Percentiles rank a stretch among this genome's conserved stretches.
Evolutionary conservation across 768 basidiomycete species (phyloP).

Genomic region (Aureoboletus auriporus): DNA sequence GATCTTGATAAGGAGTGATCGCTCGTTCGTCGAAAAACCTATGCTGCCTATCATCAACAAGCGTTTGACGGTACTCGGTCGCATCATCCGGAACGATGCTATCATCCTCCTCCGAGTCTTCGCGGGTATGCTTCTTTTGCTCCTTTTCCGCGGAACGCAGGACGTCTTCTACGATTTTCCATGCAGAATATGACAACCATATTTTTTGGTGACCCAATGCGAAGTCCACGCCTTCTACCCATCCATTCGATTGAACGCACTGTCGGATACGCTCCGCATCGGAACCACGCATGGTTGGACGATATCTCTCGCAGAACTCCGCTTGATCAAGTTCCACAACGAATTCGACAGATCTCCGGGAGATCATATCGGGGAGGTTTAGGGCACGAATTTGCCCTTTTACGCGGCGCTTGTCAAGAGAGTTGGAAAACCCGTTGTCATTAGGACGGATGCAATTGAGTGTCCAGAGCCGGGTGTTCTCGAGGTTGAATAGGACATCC

Average conservation of each 20-base stretch:
- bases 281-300: constrained; percentile 47
- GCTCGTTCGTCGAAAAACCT: constrained; percentile 31
- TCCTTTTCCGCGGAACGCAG: constrained; percentile 50
- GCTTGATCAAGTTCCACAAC: constrained; percentile 44
- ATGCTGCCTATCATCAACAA: constrained; percentile 27
- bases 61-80: constrained; percentile 37
- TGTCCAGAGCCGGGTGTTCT: constrained; percentile 48
- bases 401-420: constrained; percentile 60
- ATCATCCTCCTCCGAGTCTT: constrained; percentile 44
- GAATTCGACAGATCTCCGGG: constrained; percentile 47
- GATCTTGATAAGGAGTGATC: constrained; percentile 26
- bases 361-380: constrained; percentile 50
- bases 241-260: constrained; percentile 47
- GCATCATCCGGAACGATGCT: constrained; percentile 38
- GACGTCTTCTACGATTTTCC: constrained; percentile 60
- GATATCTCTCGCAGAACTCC: constrained; percentile 52
- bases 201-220: constrained; percentile 49
- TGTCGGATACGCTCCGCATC: constrained; percentile 45
- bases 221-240: constrained; percentile 54
- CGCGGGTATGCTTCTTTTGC: constrained; percentile 36
- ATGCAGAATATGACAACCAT: constrained; percentile 52
- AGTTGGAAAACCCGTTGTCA: constrained; percentile 59
- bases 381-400: constrained; percentile 53
- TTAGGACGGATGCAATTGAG: constrained; percentile 62
- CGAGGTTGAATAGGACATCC: constrained; percentile 42